Evolutionary conservation across 305 asterid species (phyloP), one percentile per base, ranked within the genome.

Genomic region (Nicotiana rustica): DNA sequence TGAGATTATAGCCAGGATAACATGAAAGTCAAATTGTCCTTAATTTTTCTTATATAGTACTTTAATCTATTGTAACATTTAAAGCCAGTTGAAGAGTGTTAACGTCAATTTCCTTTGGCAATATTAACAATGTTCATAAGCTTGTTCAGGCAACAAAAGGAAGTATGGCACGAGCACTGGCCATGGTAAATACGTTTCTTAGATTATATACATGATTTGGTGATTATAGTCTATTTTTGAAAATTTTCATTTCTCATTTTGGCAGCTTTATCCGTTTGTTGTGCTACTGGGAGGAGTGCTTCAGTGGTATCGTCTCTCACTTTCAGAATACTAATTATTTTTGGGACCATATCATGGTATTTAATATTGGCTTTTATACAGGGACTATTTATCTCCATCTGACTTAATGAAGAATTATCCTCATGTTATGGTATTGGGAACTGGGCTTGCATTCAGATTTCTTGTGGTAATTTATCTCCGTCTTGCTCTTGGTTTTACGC

Each of bases 371-470:
- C 71, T 44, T 79, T 83, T 82, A 19, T 88, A 85, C 91, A 95
- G 99, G 99, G 90, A 91, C 86, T 90, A 92, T 86, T 82, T 95
- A 82, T 95, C 99, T 85, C 97, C 97, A 66, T 83, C 87, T 83
- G 92, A 92, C 86, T 79, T 95, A 83, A 89, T 95, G 79, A 85
- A 83, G 64, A 90, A 82, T 59, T 95, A 95, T 82, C 97, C 98
- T 1, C 95, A 93, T 85, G 79, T 91, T 49, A 81, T 93, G 65
- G 82, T 95, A 31, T 29, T 93, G 85, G 97, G 99, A 80, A 90
- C 91, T 81, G 99, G 99, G 61, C 94, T 92, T 85, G 93, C 98
- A 52, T 95, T 95, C 49, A 98, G 98, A 69, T 95, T 95, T 89
- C 99, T 95, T 75, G 99, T 95, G 99, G 99, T 95, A 92, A 81